Base-by-base conservation (phyloP, 1,284 basidiomycete species). In the Sporisorium iseilematis-ciliati region DNA sequence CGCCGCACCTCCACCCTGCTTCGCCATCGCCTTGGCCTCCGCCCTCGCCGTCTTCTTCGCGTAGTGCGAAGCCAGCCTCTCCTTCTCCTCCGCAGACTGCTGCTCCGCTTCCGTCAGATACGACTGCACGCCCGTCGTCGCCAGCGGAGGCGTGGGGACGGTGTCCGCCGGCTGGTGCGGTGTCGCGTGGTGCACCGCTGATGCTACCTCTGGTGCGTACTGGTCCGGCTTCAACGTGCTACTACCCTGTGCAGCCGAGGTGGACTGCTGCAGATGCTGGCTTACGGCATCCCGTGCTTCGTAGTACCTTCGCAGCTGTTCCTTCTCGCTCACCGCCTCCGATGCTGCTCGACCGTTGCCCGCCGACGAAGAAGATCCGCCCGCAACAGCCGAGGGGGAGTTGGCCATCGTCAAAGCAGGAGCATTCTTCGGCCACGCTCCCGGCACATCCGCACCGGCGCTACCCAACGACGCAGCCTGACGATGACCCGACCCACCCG, bases 251-350 rank as follows among this genome's bases (percentile, higher is more conserved):
- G 41, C n/a, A 45, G 35, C 29, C 3, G 54, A 26, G 14, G 7
- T 53, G 4, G 50, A 61, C 7, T 63, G 65, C 2, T 41, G 48
- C 7, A 68, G 58, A 25, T 73, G 66, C 33, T 63, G 73, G n/a
- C 45, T 58, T 21, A 80, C 77, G 2, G 79, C 79, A 43, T 80
- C 77, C 26, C 70, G 52, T 3, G 80, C 80, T 35, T 74, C 80
- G 56, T 81, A 75, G 62, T 79, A 82, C 11, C 75, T 53, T n/a
- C 68, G 46, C 29, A 80, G 58, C 51, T 82, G 80, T 33, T 76
- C 77, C 43, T 82, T 82, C 33, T 79, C 77, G 55, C 65, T 74
- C 21, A 64, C 46, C 6, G 56, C 58, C 2, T 21, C 5, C 7
- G 59, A 18, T 31, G 40, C 46, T 5, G 16, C 48, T n/a, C 20